phyloP scores from a whole-genome alignment of 2,329 filamentous ascomycete genomes.

The Emydomyces testavorans region DNA sequence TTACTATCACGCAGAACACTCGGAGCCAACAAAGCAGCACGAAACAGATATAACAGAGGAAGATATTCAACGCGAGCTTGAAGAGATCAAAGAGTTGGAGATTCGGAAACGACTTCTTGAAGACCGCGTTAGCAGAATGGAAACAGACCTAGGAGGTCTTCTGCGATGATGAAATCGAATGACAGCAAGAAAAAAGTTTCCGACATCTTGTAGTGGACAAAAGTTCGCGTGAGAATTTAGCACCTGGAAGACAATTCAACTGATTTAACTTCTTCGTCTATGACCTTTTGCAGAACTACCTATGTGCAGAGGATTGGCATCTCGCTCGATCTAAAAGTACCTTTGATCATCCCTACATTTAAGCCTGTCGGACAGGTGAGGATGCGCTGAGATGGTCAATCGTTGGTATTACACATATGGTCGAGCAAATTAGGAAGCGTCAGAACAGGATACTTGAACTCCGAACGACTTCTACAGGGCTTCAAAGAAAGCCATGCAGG shows the following conservation, averaged over 20 bases:
- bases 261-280: too few species aligned
- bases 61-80: constrained; percentile 38
- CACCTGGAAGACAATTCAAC: too few species aligned
- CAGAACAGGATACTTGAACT: too few species aligned
- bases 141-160: constrained; percentile 27
- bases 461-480: too few species aligned
- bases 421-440: too few species aligned
- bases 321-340: too few species aligned
- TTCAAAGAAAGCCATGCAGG: too few species aligned
- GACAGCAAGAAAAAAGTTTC: background rate
- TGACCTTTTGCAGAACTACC: too few species aligned
- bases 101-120: constrained; percentile 51
- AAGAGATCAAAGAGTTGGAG: constrained; percentile 51
- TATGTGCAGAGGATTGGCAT: too few species aligned
- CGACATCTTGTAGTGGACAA: background rate
- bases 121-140: constrained; percentile 55
- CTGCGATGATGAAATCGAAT: too few species aligned
- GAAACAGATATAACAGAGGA: constrained; percentile 30
- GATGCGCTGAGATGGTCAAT: background rate
- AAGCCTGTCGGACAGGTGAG: background rate
- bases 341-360: background rate
- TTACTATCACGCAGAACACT: constrained; percentile 39
- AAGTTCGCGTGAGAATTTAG: background rate
- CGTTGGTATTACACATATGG: too few species aligned
- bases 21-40: constrained; percentile 18